phyloP scores from a whole-genome alignment of 805 yeast species.

The Starmerella riodocensis region DNA sequence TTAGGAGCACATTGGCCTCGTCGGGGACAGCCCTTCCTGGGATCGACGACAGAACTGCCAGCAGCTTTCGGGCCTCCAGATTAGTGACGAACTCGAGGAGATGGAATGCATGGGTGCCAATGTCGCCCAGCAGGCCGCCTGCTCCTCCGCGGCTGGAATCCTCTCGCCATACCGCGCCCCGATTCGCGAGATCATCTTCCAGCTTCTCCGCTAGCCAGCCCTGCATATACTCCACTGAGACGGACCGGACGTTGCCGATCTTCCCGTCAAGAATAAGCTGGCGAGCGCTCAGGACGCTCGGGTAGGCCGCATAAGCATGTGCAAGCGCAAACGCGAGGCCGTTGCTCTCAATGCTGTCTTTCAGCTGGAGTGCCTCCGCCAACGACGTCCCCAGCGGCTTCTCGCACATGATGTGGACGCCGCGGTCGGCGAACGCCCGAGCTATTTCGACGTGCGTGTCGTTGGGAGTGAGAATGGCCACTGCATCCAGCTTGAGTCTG shows the following conservation, averaged over 20 bases:
- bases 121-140: constrained; percentile 7
- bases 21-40: constrained; percentile 6
- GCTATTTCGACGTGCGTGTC: constrained; percentile 2
- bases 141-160: constrained; percentile 1
- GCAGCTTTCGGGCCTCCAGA: neutral
- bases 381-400: constrained; percentile 2
- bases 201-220: constrained; percentile 6
- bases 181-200: constrained; percentile 1
- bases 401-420: constrained; percentile 6
- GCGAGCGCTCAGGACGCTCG: neutral
- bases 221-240: constrained; percentile 6
- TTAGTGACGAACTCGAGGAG: constrained; percentile 2
- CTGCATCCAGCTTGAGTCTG: constrained; percentile 2
- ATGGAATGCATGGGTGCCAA: constrained; percentile 7
- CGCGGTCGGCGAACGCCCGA: neutral
- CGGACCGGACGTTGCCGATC: constrained; percentile 3
- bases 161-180: constrained; percentile 6
- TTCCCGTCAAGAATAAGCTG: constrained; percentile 1
- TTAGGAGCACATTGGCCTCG: constrained; percentile 2
- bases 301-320: constrained; percentile 5
- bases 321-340: constrained; percentile 1
- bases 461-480: constrained; percentile 5
- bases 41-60: neutral
- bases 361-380: neutral
- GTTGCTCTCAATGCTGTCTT: neutral